Evolutionary conservation across 1,139 yeast species (phyloP), one percentile per base, ranked within the genome.

Genomic region (Scheffersomyces illinoinensis): DNA sequence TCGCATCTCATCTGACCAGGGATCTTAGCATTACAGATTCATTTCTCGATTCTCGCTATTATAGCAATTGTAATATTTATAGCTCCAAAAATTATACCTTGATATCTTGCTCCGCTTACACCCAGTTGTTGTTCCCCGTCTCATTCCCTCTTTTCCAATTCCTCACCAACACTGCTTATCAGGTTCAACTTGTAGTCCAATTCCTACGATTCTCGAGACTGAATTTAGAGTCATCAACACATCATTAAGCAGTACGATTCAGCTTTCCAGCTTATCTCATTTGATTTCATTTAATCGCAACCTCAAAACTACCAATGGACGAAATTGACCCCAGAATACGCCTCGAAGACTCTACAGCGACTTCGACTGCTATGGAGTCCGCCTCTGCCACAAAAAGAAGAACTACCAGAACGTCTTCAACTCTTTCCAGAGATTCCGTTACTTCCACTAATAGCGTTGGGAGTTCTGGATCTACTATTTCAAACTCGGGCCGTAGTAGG

Each of bases 391-490:
- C 17, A 20, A 47, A 43, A 19, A 47, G 52, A 56, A 53, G n/a
- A 49, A 52, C 33, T 51, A 14, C 49, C 47, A 50, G 43, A 50
- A 33, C 54, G 54, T n/a, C 12, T 61, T 43, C 59, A 12, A 48
- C 23, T 4, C 50, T 19, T 48, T 19, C 21, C 50, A 33, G 10
- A 12, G 43, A 33, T 7, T 33, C 43, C 43, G 17, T 33, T 10
- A 33, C 43, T 33, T 33, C 43, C 43, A 48, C 51, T 3, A 20
- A 12, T 10, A 20, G 26, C 8, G 24, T 24, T 7, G 51, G 18
- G 18, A 20, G 26, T n/a, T 8, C 21, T 48, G 51, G 51, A 8
- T 48, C 51, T 12, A 48, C 51, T 14, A 8, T 26, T 17, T 48
- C 51, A 20, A 10, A 14, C 24, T 48, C 26, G 5, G 51, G 51